Percentiles rank a stretch among this genome's conserved stretches.
These are phyloP conservation scores for Trichoderma hamatum DNA, from an alignment of 2,329 filamentous ascomycete species.

Conservation along the genomic window DNA sequence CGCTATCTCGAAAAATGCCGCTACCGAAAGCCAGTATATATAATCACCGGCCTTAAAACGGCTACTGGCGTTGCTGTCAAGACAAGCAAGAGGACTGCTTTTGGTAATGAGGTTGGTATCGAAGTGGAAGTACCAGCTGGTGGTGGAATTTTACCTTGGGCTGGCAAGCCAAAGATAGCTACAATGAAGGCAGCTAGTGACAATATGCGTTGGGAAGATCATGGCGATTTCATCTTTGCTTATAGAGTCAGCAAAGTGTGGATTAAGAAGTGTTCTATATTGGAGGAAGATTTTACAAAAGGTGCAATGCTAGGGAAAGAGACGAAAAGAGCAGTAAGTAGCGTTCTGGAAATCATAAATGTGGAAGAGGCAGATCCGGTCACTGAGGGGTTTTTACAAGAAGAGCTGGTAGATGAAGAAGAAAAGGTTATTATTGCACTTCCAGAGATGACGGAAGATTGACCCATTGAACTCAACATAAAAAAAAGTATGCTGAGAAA, in stretches of 20 bases:
- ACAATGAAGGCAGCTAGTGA: neutral
- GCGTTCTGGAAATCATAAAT: neutral
- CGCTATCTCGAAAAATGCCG: neutral
- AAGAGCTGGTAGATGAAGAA: neutral
- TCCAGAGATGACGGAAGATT: no score
- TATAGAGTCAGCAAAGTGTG: neutral
- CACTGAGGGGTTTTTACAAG: neutral
- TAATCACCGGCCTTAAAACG: neutral
- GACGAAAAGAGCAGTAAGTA: neutral
- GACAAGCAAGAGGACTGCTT: neutral
- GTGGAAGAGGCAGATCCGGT: neutral
- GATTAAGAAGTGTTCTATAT: neutral
- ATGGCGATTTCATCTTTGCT: neutral
- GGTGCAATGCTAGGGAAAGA: neutral
- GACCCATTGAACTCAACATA: no score
- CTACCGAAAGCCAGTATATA: neutral
- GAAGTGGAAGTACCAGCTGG: neutral
- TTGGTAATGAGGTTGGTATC: neutral
- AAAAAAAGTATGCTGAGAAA: no score
- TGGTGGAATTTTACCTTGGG: no score
- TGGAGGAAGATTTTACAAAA: neutral
- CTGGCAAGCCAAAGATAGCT: neutral
- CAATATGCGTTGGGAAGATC: neutral
- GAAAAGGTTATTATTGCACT: neutral
- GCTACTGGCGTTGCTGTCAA: neutral